Percentiles rank a stretch among this genome's conserved stretches.
Evolutionary conservation across 2,329 filamentous ascomycete species (phyloP).

Genomic region (Drechslerella coelobrocha): DNA sequence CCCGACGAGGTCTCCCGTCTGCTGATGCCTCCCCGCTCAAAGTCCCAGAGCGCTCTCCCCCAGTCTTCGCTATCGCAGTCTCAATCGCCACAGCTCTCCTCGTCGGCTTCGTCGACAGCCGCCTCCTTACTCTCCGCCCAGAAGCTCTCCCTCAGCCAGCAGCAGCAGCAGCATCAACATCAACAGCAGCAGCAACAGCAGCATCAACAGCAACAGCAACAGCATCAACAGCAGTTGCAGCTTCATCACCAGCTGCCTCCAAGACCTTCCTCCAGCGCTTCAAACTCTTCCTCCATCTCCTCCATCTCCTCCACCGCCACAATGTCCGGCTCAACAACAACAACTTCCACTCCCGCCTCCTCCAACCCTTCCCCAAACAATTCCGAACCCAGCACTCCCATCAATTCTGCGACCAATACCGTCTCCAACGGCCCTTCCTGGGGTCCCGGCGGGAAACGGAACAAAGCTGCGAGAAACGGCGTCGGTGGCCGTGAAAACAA

Average conservation of each 20-base stretch:
- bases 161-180: slow-evolving; percentile 58
- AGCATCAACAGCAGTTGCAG: slow-evolving; percentile 1
- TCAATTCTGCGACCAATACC: slow-evolving; percentile 58
- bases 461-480: slow-evolving; percentile 59
- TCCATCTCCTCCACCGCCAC: slow-evolving; percentile 54
- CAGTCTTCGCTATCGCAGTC: slow-evolving; percentile 68
- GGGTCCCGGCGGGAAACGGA: slow-evolving; percentile 59
- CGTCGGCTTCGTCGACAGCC: slow-evolving; percentile 68
- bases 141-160: slow-evolving; percentile 64
- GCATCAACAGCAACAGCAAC: slow-evolving; percentile 9
- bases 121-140: slow-evolving; percentile 58
- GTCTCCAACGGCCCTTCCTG: slow-evolving; percentile 58
- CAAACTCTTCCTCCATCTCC: slow-evolving; percentile 56
- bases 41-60: slow-evolving; percentile 86
- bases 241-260: slow-evolving; percentile 22
- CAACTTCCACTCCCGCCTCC: slow-evolving; percentile 41
- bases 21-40: slow-evolving; percentile 88
- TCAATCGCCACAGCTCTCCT: slow-evolving; percentile 70
- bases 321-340: slow-evolving; percentile 41
- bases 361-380: slow-evolving; percentile 51
- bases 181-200: slow-evolving; percentile 56
- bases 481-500: slow-evolving; percentile 56
- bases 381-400: slow-evolving; percentile 56
- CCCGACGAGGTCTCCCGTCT: slow-evolving; percentile 84
- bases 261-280: slow-evolving; percentile 39